phyloP scores from a whole-genome alignment of 805 yeast genomes.

The Sugiyamaella smithiae region DNA sequence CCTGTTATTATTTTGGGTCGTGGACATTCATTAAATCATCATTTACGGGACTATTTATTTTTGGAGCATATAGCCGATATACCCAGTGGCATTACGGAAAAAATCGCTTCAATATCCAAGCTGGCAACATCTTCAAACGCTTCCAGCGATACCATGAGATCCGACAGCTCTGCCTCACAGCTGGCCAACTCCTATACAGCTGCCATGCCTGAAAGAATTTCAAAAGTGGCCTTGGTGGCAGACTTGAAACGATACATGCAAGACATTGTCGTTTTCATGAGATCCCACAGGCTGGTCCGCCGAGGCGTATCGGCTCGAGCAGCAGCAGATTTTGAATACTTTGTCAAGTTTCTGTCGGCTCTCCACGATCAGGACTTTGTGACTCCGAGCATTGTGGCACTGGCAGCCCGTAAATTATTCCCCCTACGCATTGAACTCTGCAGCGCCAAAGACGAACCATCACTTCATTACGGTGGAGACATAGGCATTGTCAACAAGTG shows the following conservation, averaged over 20 bases:
- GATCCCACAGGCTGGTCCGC: constrained; percentile 54
- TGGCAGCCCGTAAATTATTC: constrained; percentile 47
- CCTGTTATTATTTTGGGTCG: constrained; percentile 7
- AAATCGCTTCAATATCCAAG: background rate
- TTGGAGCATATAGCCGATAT: constrained; percentile 13
- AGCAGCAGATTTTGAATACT: constrained; percentile 41
- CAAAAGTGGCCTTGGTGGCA: constrained; percentile 40
- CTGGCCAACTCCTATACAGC: background rate
- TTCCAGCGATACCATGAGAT: background rate
- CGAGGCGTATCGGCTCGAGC: constrained; percentile 52
- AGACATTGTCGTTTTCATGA: constrained; percentile 51
- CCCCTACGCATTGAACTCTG: constrained; percentile 47
- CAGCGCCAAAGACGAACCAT: constrained; percentile 47
- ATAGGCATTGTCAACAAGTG: constrained; percentile 40
- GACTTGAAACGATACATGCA: constrained; percentile 55
- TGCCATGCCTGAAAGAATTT: background rate
- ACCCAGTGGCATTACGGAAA: background rate
- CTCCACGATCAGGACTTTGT: constrained; percentile 42
- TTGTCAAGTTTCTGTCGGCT: constrained; percentile 43
- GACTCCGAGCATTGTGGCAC: constrained; percentile 52
- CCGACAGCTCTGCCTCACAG: background rate
- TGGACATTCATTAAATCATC: constrained; percentile 11
- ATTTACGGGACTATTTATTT: constrained; percentile 18
- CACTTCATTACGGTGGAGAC: constrained; percentile 57
- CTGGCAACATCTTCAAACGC: background rate